Evolutionary conservation across 768 basidiomycete genomes (phyloP).

Genomic region (Lactarius akahatsu): DNA sequence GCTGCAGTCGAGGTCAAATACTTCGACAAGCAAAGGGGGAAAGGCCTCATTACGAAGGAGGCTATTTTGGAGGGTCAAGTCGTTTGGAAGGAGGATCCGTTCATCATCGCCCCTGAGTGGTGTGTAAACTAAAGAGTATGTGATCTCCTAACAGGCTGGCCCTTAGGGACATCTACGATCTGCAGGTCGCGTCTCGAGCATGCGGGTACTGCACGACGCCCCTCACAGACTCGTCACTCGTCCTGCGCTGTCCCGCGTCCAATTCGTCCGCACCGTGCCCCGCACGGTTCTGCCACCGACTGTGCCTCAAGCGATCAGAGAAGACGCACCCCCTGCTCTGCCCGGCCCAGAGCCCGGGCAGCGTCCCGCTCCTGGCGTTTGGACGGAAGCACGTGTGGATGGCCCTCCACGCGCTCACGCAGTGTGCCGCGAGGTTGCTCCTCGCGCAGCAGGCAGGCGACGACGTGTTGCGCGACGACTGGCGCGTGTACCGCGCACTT

Average conservation of each 20-base stretch:
- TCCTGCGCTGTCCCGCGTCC: slow-evolving; percentile 54
- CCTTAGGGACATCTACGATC: slow-evolving; percentile 72
- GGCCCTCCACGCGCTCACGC: slow-evolving; percentile 70
- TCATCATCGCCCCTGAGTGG: slow-evolving; percentile 80
- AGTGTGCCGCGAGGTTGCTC: slow-evolving; percentile 63
- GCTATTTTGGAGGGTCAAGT: slow-evolving; percentile 68
- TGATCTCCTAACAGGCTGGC: not conserved
- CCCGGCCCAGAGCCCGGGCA: slow-evolving; percentile 69
- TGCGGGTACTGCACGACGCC: slow-evolving; percentile 77
- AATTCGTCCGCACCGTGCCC: slow-evolving; percentile 48
- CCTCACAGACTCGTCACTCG: slow-evolving; percentile 44
- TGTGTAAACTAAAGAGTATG: slow-evolving; percentile 35
- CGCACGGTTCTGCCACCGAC: slow-evolving; percentile 74
- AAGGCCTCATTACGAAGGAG: slow-evolving; percentile 74
- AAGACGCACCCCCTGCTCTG: slow-evolving; percentile 72
- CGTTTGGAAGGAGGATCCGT: slow-evolving; percentile 86
- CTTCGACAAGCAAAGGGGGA: slow-evolving; percentile 73
- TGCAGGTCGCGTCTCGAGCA: slow-evolving; percentile 56
- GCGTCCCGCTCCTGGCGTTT: slow-evolving; percentile 56
- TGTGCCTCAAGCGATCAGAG: slow-evolving; percentile 67
- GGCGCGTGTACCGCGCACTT: slow-evolving; percentile 56
- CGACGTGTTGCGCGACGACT: slow-evolving; percentile 46
- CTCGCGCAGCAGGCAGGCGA: slow-evolving; percentile 52
- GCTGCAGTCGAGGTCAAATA: slow-evolving; percentile 56
- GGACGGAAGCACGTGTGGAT: slow-evolving; percentile 66